Base-by-base conservation (phyloP, 192 early-diverging fungal genomes). In the Mortierella hygrophila region DNA sequence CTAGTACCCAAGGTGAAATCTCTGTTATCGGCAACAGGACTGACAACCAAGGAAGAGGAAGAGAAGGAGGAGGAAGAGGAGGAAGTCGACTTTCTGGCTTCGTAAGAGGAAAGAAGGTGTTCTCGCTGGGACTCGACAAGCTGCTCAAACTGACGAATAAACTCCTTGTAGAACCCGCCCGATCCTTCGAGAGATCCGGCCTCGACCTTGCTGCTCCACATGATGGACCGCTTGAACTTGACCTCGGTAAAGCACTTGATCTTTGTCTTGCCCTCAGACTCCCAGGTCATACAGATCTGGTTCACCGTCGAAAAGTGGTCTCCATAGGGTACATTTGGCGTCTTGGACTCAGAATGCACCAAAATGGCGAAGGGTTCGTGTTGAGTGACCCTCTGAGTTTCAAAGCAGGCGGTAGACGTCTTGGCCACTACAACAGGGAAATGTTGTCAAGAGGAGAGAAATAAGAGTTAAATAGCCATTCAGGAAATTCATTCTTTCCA, bases 221-320 rank as follows among this genome's bases (percentile, higher is more conserved):
- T 68, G 72, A 78, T 49, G n/a, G 76, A 74, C 35, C 74, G 73
- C 9, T 68, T 74, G 52, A 78, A 78, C 44, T 78, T 78, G 82
- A 83, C 82, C 63, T 83, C 82, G 21, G 77, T 78, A 46, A 70
- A 75, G 40, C 76, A 74, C 32, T 83, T 83, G 77, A 83, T 75
- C 20, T 68, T 72, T 23, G 82, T 83, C 4, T 78, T 70, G 18
- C 70, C 75, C 23, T 49, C 38, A 4, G 76, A 72, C 47, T 83
- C 72, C 82, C 82, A 83, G 3, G 76, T 83, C 63, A 83, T 70
- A 21, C 82, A 83, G 42, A 83, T 83, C 54, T 83, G 82, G 41
- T 78, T 77, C 60, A 83, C 72, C 6, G 77, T 78, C 20, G 82
- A 78, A 70, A 83, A 78, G 29, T 75, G 76, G 21, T 83, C 76